Evolutionary conservation across 352 stramenopile genomes (phyloP).

Genomic region (Globisporangium parvum): DNA sequence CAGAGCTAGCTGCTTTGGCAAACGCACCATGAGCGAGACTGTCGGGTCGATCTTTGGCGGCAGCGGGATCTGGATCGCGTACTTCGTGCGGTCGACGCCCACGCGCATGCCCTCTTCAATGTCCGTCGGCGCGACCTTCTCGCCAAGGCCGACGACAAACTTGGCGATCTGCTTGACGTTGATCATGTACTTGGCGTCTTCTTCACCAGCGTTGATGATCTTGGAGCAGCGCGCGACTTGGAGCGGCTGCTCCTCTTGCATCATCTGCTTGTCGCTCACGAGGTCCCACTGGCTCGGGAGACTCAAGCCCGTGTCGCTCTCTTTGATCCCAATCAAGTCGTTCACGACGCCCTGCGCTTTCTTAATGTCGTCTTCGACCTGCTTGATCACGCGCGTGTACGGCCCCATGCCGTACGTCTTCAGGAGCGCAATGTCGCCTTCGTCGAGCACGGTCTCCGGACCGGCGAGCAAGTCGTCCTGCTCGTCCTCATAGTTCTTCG

Average conservation of each 20-base stretch:
- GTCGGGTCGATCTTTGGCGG: conserved; percentile 99
- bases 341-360: conserved; percentile 92
- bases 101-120: conserved; percentile 99
- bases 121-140: conserved; percentile 98
- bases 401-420: conserved; percentile 98
- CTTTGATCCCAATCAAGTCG: conserved; percentile 95
- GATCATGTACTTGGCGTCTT: conserved; percentile 99
- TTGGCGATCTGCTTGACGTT: conserved; percentile 99
- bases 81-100: conserved; percentile 96
- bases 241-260: conserved; percentile 97
- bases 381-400: conserved; percentile 96
- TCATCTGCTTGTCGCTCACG: conserved; percentile 99
- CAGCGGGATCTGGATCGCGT: conserved; percentile 97
- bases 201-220: conserved; percentile 91
- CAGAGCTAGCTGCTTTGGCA: conserved; percentile 4
- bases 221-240: conserved; percentile 96
- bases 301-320: conserved; percentile 98
- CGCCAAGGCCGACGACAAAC: conserved; percentile 97
- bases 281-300: conserved; percentile 99
- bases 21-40: conserved; percentile 76
- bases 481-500: conserved; percentile 94
- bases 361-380: conserved; percentile 99
- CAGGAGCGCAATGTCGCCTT: conserved; percentile 97
- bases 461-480: conserved; percentile 80
- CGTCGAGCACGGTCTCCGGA: conserved; percentile 80